Base-by-base conservation (phyloP, 208 protist species). In the Wallacemonas sp. region DNA sequence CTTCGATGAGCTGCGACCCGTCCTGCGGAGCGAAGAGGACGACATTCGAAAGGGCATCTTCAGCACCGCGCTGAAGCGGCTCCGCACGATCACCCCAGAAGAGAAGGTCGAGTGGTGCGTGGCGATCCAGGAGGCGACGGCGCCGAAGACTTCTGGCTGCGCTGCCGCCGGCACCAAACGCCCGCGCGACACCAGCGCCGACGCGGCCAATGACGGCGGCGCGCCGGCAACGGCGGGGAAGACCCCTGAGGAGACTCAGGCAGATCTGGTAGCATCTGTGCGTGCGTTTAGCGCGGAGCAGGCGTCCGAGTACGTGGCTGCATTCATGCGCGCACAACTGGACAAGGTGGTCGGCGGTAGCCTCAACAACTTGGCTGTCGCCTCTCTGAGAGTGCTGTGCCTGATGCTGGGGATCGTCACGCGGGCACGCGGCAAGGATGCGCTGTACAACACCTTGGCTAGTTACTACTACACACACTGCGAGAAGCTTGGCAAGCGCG, bases 41-140 rank as follows among this genome's bases (percentile, higher is more conserved):
- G 84, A 93, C 26, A 95, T 95, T 42, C 86, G 89, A 13, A 90
- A 90, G 73, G 86, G 89, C 17, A 84, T 95, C 59, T 95, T 95
- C 66, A 83, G 80, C 63, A 64, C 65, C 10, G 78, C 75, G 0
- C 65, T 93, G 63, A 79, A 85, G 13, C 74, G 81, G 30, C 57
- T 91, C 33, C 64, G 76, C 32, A 44, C 46, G 8, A 41, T 73
- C 2, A 45, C 70, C 3, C 63, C 78, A 8, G 85, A 81, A 32
- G 69, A 85, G 32, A 79, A 74, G 22, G 41, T 77, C 17, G 52
- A 48, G 21, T 95, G 89, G 87, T 86, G 89, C 45, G 45, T 34
- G 13, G 85, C 71, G 13, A 89, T 94, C 41, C 69, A 79, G 1
- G 83, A 88, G 42, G 50, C 76, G 21, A 77, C 58, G 10, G 26